A percentile compares a stretch with the other conserved stretches of the same genome.
phyloP scores from a whole-genome alignment of 352 stramenopile species.

The Globisporangium splendens region DNA sequence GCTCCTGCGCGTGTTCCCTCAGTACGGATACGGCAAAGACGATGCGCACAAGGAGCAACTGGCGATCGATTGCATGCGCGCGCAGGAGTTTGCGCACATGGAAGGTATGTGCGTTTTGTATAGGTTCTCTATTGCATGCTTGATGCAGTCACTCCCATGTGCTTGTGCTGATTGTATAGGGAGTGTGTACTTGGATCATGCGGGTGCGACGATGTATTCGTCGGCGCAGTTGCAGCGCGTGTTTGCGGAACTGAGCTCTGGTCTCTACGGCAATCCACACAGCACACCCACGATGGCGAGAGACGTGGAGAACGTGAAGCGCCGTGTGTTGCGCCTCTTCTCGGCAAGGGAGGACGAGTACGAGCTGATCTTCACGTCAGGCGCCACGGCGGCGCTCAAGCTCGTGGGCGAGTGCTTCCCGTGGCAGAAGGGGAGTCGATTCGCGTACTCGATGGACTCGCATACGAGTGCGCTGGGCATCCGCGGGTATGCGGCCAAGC shows the following conservation, averaged over 20 bases:
- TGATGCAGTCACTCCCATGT: background rate
- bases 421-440: constrained; percentile 47
- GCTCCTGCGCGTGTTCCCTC: constrained; percentile 10
- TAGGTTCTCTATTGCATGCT: background rate
- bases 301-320: constrained; percentile 37
- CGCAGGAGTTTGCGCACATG: constrained; percentile 44
- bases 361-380: constrained; percentile 82
- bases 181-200: constrained; percentile 81
- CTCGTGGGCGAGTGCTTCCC: constrained; percentile 81
- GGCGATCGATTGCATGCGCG: constrained; percentile 39
- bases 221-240: constrained; percentile 51
- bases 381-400: constrained; percentile 77
- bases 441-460: constrained; percentile 59
- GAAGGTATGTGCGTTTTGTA: constrained; percentile 12
- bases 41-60: constrained; percentile 4
- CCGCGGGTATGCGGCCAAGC: constrained; percentile 32
- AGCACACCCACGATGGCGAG: constrained; percentile 43
- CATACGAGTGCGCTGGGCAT: constrained; percentile 78
- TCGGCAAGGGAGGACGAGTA: constrained; percentile 65
- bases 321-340: constrained; percentile 68
- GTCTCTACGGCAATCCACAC: constrained; percentile 68
- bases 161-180: constrained; percentile 9
- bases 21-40: constrained; percentile 10
- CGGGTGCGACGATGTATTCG: constrained; percentile 76
- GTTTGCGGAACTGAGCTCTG: constrained; percentile 43